A percentile compares a stretch with the other conserved stretches of the same genome.
Evolutionary conservation across 2,329 filamentous ascomycete genomes (phyloP).

Genomic region (Ceratocystis cubensis): DNA sequence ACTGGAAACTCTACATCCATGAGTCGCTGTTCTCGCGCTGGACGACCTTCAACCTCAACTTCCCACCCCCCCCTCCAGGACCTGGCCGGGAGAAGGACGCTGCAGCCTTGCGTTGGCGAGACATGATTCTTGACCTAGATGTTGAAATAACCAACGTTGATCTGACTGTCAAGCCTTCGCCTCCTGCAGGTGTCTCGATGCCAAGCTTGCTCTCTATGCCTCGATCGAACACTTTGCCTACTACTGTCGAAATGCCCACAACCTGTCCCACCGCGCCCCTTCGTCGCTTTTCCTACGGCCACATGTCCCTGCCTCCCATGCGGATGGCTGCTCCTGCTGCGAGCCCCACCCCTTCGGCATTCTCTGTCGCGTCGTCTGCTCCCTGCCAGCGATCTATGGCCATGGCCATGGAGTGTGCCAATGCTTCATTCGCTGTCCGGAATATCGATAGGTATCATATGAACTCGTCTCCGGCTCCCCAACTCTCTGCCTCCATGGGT

Average conservation of each 20-base stretch:
- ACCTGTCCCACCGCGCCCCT: conserved; percentile 26
- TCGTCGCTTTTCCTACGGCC: conserved; percentile 30
- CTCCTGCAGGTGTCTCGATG: background rate
- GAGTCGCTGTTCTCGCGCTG: conserved; percentile 81
- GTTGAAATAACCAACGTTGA: conserved; percentile 48
- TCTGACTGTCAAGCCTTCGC: conserved; percentile 19
- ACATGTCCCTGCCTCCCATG: conserved; percentile 33
- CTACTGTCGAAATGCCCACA: conserved; percentile 8
- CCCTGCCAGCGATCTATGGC: conserved; percentile 33
- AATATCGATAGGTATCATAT: conserved; percentile 40
- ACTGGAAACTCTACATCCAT: conserved; percentile 90
- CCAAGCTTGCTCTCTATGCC: conserved; percentile 6
- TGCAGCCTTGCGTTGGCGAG: conserved; percentile 42
- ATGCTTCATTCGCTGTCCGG: conserved; percentile 26
- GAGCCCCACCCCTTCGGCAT: conserved; percentile 44
- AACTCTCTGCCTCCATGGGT: conserved; percentile 35
- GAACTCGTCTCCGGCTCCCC: conserved; percentile 35
- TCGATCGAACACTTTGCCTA: background rate
- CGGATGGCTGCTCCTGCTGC: conserved; percentile 43
- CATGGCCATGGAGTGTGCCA: conserved; percentile 46
- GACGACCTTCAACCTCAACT: conserved; percentile 82
- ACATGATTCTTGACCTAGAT: conserved; percentile 44
- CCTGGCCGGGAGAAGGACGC: conserved; percentile 29
- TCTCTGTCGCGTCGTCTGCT: conserved; percentile 41
- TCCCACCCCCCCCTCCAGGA: conserved; percentile 58